Conservation (phyloP, 192 early-diverging fungal species). For the Polychytrium aggregatum region DNA sequence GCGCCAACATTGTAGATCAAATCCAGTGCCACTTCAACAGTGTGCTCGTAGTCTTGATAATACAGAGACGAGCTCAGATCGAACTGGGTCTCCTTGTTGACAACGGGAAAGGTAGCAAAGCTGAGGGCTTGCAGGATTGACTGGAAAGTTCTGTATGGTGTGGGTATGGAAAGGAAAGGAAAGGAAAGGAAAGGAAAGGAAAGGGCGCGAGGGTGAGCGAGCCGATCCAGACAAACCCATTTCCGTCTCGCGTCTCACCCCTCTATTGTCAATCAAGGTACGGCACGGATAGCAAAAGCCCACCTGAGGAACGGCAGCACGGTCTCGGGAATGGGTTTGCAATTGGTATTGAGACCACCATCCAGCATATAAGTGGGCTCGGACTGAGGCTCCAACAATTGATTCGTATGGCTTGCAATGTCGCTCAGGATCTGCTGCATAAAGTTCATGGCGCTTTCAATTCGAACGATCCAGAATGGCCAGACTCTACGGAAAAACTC, state of each 20-base stretch:
- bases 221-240: background rate
- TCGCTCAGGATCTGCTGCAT: too few relatives aligned
- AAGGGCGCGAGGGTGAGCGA: constrained; percentile 1
- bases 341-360: too few relatives aligned
- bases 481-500: constrained; percentile 31
- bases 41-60: constrained; percentile 1
- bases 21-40: constrained; percentile 15
- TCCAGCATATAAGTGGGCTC: too few relatives aligned
- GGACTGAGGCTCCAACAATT: too few relatives aligned
- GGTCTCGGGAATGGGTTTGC: constrained; percentile 28
- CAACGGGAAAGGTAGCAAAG: constrained; percentile 12
- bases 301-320: background rate
- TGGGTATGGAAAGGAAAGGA: constrained; percentile 1
- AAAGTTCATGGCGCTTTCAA: constrained; percentile 38
- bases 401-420: too few relatives aligned
- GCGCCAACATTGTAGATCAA: constrained; percentile 16
- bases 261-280: background rate
- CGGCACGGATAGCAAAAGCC: background rate
- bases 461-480: constrained; percentile 29
- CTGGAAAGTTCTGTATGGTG: constrained; percentile 6
- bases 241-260: background rate
- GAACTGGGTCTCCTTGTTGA: constrained; percentile 14
- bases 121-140: constrained; percentile 14
- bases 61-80: background rate
- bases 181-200: background rate